These are phyloP conservation scores for Blakeslea trispora DNA, from an alignment of 371 early-diverging fungal genomes.

Conservation along the genomic window DNA sequence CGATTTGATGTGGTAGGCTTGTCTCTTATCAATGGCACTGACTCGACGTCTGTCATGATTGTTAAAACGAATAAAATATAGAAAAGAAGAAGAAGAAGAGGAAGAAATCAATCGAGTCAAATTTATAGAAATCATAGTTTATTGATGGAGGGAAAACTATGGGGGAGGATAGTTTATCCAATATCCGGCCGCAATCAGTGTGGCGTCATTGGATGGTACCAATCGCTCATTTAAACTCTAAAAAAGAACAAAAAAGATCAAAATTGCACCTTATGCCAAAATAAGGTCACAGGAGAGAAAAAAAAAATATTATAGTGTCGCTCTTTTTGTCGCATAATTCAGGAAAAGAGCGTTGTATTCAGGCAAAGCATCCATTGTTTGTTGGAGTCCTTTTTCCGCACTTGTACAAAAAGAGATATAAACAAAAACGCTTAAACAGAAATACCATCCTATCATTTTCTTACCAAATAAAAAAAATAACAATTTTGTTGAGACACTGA, in stretches of 20 bases:
- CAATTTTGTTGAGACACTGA: slow-evolving; percentile 11
- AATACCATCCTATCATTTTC: slow-evolving; percentile 7
- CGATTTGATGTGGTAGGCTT: background rate
- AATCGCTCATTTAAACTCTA: no score
- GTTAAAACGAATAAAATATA: no score
- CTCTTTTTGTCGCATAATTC: background rate
- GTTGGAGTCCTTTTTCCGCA: slow-evolving; percentile 16
- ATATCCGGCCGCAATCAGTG: no score
- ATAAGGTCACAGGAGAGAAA: no score
- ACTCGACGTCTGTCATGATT: background rate
- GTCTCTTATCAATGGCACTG: background rate
- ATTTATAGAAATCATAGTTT: background rate
- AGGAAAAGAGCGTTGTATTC: background rate
- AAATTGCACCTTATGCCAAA: no score
- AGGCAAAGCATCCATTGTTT: slow-evolving; percentile 20
- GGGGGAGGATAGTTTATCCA: no score
- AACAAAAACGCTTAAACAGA: slow-evolving; percentile 3
- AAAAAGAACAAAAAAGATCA: no score
- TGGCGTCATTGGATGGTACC: no score
- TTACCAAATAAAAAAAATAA: slow-evolving; percentile 17
- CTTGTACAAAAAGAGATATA: slow-evolving; percentile 10
- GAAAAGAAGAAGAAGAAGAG: no score
- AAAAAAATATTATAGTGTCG: no score
- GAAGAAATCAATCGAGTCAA: no score
- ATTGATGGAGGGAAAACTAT: background rate